Conservation (phyloP, 495 filamentous ascomycete genomes). For the Aspergillus saccharolyticus region DNA sequence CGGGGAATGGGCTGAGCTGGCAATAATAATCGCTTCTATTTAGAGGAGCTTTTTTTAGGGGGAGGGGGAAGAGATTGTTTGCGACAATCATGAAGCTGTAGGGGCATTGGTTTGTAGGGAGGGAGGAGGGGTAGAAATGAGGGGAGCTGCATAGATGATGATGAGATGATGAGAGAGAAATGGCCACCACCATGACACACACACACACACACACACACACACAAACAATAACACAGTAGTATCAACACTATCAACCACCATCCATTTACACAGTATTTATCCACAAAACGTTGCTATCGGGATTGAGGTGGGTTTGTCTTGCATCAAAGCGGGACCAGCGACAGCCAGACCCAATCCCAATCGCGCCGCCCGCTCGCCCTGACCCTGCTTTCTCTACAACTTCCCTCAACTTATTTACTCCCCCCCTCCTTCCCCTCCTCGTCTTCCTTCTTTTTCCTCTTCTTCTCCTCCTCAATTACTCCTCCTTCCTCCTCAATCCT, state of each 20-base stretch:
- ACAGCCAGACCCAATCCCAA: neutral
- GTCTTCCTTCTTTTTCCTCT: slow-evolving; percentile 1
- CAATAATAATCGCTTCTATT: neutral
- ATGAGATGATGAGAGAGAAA: neutral
- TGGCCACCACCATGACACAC: neutral
- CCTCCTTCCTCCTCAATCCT: slow-evolving; percentile 1
- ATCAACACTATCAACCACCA: neutral
- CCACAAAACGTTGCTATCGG: neutral
- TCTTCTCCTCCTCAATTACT: neutral
- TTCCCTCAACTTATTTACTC: neutral
- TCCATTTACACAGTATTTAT: neutral
- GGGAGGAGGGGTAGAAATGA: neutral
- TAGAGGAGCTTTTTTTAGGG: neutral
- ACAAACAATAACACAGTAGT: neutral
- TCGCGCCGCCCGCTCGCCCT: neutral
- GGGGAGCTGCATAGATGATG: neutral
- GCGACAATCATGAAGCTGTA: neutral
- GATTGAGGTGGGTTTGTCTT: neutral
- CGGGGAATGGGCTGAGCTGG: neutral
- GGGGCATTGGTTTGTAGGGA: neutral
- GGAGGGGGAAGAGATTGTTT: too few species aligned
- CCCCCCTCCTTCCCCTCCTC: slow-evolving; percentile 2
- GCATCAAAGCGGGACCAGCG: neutral
- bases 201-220: neutral
- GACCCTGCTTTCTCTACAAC: neutral